Evolutionary conservation across 2,329 filamentous ascomycete genomes (phyloP).

Genomic region (Microsporum canis): DNA sequence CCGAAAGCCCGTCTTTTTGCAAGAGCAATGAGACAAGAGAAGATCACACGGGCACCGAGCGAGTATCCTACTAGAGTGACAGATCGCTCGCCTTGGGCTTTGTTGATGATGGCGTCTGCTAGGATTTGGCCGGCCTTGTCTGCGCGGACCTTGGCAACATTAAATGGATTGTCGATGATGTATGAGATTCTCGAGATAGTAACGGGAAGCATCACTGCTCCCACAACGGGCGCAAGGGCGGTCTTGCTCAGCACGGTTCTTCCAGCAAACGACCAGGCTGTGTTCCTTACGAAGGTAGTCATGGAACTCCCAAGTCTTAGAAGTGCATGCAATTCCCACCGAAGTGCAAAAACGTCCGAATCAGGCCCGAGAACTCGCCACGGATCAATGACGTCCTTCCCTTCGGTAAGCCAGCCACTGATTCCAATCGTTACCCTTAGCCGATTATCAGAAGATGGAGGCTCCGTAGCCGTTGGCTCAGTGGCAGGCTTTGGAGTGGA

Average conservation of each 20-base stretch:
- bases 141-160: slow-evolving; percentile 60
- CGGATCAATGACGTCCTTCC: slow-evolving; percentile 59
- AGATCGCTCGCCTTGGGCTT: slow-evolving; percentile 67
- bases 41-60: slow-evolving; percentile 70
- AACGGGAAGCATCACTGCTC: slow-evolving; percentile 57
- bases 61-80: slow-evolving; percentile 75
- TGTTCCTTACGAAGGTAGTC: slow-evolving; percentile 63
- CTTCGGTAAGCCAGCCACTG: slow-evolving; percentile 65
- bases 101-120: slow-evolving; percentile 71
- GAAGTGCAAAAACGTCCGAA: slow-evolving; percentile 68
- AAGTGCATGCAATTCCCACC: slow-evolving; percentile 71
- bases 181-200: slow-evolving; percentile 55
- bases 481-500: neutral
- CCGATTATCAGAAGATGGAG: slow-evolving; percentile 46
- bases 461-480: slow-evolving; percentile 17
- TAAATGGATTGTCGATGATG: slow-evolving; percentile 72
- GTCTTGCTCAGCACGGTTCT: slow-evolving; percentile 63
- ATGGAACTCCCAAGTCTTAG: slow-evolving; percentile 67
- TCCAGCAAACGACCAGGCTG: slow-evolving; percentile 67
- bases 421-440: slow-evolving; percentile 75
- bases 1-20: slow-evolving; percentile 73
- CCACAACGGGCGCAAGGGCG: slow-evolving; percentile 54
- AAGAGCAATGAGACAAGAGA: slow-evolving; percentile 64
- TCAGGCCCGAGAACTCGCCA: slow-evolving; percentile 66
- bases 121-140: slow-evolving; percentile 71